Base-by-base conservation (phyloP, 2,329 filamentous ascomycete species). In the Paracamarosporium sp. region DNA sequence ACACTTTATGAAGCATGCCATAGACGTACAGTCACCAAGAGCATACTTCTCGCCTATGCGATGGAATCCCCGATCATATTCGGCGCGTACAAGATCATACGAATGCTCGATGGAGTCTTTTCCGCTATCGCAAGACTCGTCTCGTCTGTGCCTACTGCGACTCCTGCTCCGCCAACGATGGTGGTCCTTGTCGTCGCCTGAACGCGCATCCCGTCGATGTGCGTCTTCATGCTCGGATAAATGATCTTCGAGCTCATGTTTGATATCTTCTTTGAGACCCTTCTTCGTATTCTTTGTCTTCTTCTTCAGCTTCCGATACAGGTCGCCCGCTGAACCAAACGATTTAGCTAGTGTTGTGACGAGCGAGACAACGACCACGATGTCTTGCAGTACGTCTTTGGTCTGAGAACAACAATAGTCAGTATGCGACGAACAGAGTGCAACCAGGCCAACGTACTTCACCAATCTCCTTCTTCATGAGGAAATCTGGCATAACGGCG, bases 291-390 rank as follows among this genome's bases (percentile, higher is more conserved):
- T 55, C 31, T 65, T 65, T 3, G 62, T 59, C 46, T 63, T 64
- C 43, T 60, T 67, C 50, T 70, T 73, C 17, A 75, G 61, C 52
- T 64, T 74, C 20, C 63, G 68, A 48, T 72, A 75, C 1, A 75
- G 54, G 31, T 73, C 67, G 50, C 65, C 66, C 9, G 69, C 69
- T n/a, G 70, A 69, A 4, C 69, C 67, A 25, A 74, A 73, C 3
- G 62, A 64, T 15, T 72, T 69, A 25, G 67, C 69, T 35, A 75
- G 53, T 7, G 68, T 68, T 24, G 62, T 56, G 17, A 74, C 64
- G 28, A 75, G 67, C n/a, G 69, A 72, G 11, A 67, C 68, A 13
- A 75, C 67, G 17, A 71, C 64, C 3, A 71, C 66, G 25, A 65
- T 48, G 20, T 71, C 64, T 47, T 68, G 63, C 0, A 68, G 57